Percentiles rank a stretch among this genome's conserved stretches.
phyloP scores from a whole-genome alignment of 257 asterid species.

The Schizonepeta tenuifolia region DNA sequence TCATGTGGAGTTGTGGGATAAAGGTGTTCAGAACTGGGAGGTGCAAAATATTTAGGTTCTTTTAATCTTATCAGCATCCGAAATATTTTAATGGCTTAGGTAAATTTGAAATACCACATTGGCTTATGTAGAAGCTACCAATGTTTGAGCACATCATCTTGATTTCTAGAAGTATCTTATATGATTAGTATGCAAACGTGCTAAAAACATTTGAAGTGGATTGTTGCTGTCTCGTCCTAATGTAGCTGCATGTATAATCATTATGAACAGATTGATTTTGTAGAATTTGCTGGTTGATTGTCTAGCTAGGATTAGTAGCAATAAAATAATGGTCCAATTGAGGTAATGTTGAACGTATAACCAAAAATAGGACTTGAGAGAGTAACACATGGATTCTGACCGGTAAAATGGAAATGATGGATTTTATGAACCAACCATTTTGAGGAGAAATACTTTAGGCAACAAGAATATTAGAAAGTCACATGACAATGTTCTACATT shows the following conservation, averaged over 20 bases:
- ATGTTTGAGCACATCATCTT: neutral
- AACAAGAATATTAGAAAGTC: no score
- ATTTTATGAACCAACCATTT: no score
- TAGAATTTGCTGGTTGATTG: neutral
- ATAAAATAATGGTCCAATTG: no score
- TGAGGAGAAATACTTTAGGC: no score
- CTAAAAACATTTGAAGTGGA: neutral
- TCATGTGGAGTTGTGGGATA: neutral
- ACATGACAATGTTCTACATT: no score
- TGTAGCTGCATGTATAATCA: neutral
- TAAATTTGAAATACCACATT: neutral
- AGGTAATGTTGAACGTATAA: no score
- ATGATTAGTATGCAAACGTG: neutral
- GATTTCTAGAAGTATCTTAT: neutral
- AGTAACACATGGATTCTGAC: no score
- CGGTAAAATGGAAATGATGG: no score
- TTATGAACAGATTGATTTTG: no score
- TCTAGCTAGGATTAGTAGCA: no score
- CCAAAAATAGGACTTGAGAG: no score
- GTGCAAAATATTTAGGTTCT: neutral
- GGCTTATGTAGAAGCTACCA: neutral
- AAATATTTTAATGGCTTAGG: neutral
- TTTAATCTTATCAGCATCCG: neutral
- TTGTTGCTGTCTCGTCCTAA: neutral
- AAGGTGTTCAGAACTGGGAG: neutral